These are phyloP conservation scores for Tricladium varicosporioides DNA, from an alignment of 2,329 filamentous ascomycete genomes.

Conservation along the genomic window DNA sequence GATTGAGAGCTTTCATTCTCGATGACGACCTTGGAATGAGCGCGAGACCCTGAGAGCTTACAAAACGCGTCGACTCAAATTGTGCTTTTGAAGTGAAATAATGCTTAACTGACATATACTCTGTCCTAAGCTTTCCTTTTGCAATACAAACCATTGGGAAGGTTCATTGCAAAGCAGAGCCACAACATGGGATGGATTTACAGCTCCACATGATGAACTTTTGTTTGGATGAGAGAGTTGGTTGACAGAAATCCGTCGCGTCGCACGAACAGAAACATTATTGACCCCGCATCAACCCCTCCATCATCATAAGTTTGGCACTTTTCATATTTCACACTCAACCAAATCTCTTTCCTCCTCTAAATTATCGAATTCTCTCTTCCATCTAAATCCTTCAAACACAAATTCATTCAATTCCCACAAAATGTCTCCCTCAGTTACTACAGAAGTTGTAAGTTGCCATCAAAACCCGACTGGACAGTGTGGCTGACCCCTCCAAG, in stretches of 20 bases:
- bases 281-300: constrained; percentile 6
- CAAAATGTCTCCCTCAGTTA: constrained; percentile 2
- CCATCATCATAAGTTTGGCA: not conserved
- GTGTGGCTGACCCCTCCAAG: constrained; percentile 22
- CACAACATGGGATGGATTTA: not conserved
- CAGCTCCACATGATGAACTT: not conserved
- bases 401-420: not conserved
- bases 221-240: constrained; percentile 3
- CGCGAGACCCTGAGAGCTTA: not conserved
- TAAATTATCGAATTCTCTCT: not conserved
- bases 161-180: not conserved
- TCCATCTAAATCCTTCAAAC: not conserved
- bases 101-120: not conserved
- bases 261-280: not conserved
- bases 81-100: not conserved
- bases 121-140: not conserved
- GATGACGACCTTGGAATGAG: not conserved
- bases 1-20: too few species aligned
- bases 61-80: not conserved
- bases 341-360: too few species aligned
- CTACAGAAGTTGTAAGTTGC: not conserved
- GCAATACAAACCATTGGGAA: too few species aligned
- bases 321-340: not conserved
- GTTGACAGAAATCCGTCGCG: constrained; percentile 5
- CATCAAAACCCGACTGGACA: not conserved